phyloP scores from a whole-genome alignment of 228 moss, liverwort and hornwort genomes.

The Sphagnum fallax region DNA sequence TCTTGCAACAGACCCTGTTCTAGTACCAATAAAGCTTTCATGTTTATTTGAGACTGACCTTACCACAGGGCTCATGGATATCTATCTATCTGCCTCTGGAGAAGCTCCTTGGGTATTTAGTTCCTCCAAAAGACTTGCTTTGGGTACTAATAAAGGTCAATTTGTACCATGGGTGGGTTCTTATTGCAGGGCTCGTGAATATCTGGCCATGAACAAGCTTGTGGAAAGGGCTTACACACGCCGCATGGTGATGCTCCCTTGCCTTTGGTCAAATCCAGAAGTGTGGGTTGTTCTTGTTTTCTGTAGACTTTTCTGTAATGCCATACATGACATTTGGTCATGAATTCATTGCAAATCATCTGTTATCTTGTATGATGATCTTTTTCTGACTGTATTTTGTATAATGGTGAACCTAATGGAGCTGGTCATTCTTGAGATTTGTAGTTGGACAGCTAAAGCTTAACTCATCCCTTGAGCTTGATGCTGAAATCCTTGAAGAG shows the following conservation, averaged over 20 bases:
- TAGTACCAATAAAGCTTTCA: too few relatives aligned
- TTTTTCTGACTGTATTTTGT: neutral
- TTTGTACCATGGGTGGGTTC: neutral
- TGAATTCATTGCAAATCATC: neutral
- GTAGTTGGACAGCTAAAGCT: too few relatives aligned
- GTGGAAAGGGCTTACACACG: conserved; percentile 39
- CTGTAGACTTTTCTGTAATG: neutral
- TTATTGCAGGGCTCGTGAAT: conserved; percentile 36
- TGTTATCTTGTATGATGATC: neutral
- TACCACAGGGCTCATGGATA: too few relatives aligned
- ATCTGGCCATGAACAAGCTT: conserved; percentile 46
- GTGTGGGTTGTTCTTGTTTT: neutral
- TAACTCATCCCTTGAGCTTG: too few relatives aligned
- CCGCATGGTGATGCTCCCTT: conserved; percentile 24
- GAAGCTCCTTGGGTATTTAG: too few relatives aligned
- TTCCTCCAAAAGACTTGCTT: too few relatives aligned
- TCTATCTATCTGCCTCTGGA: too few relatives aligned
- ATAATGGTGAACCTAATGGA: neutral
- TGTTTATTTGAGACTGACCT: too few relatives aligned
- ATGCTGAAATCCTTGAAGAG: neutral
- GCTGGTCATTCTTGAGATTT: too few relatives aligned
- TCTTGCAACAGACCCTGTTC: too few relatives aligned
- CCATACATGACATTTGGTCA: neutral
- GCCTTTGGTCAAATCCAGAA: neutral
- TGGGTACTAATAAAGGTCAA: too few relatives aligned